Conservation (phyloP, 495 filamentous ascomycete genomes). For the Talaromyces thailandensis region DNA sequence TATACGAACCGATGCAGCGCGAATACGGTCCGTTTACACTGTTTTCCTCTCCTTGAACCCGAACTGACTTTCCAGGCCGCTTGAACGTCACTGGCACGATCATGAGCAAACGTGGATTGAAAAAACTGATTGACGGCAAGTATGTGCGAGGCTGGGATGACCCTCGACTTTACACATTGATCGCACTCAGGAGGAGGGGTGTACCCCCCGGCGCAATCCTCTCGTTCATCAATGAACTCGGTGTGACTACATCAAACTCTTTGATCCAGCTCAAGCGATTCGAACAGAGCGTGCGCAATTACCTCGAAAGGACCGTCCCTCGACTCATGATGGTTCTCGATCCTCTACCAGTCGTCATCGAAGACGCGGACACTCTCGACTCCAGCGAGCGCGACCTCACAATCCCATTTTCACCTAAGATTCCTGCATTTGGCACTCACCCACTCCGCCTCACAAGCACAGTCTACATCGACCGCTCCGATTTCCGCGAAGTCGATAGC, state of each 20-base stretch:
- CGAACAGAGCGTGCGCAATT: conserved; percentile 68
- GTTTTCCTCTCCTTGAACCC: conserved; percentile 2
- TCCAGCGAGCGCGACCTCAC: conserved; percentile 42
- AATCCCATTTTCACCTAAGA: conserved; percentile 68
- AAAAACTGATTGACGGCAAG: conserved; percentile 61
- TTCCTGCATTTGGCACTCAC: conserved; percentile 48
- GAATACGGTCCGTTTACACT: conserved; percentile 38
- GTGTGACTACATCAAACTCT: conserved; percentile 67
- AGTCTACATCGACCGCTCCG: conserved; percentile 85
- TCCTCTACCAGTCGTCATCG: conserved; percentile 61
- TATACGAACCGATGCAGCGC: conserved; percentile 81
- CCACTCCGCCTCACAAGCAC: conserved; percentile 50
- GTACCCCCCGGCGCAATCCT: conserved; percentile 81
- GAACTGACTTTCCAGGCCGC: conserved; percentile 42
- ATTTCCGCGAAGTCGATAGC: conserved; percentile 81
- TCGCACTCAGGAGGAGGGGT: conserved; percentile 71
- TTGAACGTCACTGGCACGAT: conserved; percentile 75
- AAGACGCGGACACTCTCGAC: conserved; percentile 41
- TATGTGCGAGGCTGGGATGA: conserved; percentile 83
- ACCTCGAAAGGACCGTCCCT: conserved; percentile 77
- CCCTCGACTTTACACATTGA: conserved; percentile 82
- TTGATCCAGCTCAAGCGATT: conserved; percentile 68
- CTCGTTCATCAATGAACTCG: conserved; percentile 79
- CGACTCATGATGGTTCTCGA: conserved; percentile 75
- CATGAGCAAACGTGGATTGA: conserved; percentile 74